Percentiles rank a stretch among this genome's conserved stretches.
Conservation (phyloP, 371 early-diverging fungal genomes). For the Sporodiniella umbellata region DNA sequence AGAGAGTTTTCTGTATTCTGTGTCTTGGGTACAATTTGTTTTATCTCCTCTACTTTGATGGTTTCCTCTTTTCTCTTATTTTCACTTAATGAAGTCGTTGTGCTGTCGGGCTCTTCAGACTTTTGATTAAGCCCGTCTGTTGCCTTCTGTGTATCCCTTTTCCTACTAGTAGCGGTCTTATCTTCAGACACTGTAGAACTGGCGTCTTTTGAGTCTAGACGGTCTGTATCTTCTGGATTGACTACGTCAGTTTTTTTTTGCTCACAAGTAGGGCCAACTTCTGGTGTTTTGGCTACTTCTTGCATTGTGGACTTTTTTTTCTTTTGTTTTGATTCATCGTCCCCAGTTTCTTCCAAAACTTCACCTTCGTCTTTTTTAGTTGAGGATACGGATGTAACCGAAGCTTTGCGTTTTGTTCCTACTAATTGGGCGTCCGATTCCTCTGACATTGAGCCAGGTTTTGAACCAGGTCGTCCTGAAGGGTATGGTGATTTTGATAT, state of each 20-base stretch:
- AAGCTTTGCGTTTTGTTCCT: slow-evolving; percentile 5
- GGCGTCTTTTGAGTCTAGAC: no score
- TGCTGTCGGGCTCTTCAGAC: no score
- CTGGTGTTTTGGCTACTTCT: background rate
- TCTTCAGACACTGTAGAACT: no score
- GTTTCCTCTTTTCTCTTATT: background rate
- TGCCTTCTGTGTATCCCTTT: no score
- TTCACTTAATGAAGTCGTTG: no score
- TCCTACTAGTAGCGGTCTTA: no score
- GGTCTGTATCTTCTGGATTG: background rate
- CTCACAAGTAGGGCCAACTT: background rate
- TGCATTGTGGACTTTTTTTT: background rate
- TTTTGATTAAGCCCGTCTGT: no score
- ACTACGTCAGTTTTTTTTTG: background rate
- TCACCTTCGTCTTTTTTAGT: slow-evolving; percentile 1
- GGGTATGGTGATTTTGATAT: slow-evolving; percentile 5
- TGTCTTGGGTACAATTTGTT: background rate
- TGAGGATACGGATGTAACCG: slow-evolving; percentile 1
- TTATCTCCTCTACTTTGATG: background rate
- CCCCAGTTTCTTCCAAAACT: background rate
- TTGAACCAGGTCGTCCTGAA: background rate
- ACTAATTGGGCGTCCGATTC: background rate
- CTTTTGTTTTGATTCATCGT: background rate
- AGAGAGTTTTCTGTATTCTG: background rate
- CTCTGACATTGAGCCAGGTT: slow-evolving; percentile 10